A percentile compares a stretch with the other conserved stretches of the same genome.
Conservation (phyloP, 345 rosid genomes). For the Raphanus raphanistrum region DNA sequence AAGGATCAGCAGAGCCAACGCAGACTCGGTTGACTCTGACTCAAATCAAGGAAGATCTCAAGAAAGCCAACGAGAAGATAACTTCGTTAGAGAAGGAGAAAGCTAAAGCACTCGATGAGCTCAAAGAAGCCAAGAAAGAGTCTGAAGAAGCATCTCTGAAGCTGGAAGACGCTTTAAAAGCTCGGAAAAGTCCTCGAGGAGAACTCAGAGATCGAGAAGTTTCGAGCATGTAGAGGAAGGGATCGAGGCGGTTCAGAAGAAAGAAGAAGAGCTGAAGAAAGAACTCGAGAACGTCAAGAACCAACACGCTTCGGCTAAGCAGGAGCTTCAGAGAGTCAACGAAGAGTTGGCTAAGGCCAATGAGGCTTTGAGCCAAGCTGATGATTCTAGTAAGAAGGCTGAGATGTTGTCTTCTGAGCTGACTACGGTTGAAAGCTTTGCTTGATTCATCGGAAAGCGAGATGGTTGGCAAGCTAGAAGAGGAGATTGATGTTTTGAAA, state of each 20-base stretch:
- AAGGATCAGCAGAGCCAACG: slow-evolving; percentile 53
- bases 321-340: slow-evolving; percentile 70
- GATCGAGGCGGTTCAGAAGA: slow-evolving; percentile 76
- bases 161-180: slow-evolving; percentile 79
- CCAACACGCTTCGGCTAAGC: slow-evolving; percentile 73
- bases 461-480: slow-evolving; percentile 50
- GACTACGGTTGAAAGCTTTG: slow-evolving; percentile 57
- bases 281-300: slow-evolving; percentile 73
- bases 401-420: slow-evolving; percentile 80
- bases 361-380: slow-evolving; percentile 86
- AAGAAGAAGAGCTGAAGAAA: slow-evolving; percentile 78
- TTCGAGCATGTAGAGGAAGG: slow-evolving; percentile 89
- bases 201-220: slow-evolving; percentile 82
- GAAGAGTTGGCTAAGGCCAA: slow-evolving; percentile 66
- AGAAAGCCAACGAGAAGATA: slow-evolving; percentile 79
- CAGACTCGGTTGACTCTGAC: slow-evolving; percentile 66
- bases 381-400: slow-evolving; percentile 84
- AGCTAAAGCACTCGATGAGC: slow-evolving; percentile 62
- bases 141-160: slow-evolving; percentile 72
- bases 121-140: slow-evolving; percentile 66
- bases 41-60: slow-evolving; percentile 78
- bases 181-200: slow-evolving; percentile 85
- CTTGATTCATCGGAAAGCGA: slow-evolving; percentile 68
- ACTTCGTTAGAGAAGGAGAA: slow-evolving; percentile 73
- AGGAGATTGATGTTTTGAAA: slow-evolving; percentile 59